Percentiles rank a stretch among this genome's conserved stretches.
Evolutionary conservation across 2,329 filamentous ascomycete species (phyloP).

Genomic region (Verticillium tricorpus): DNA sequence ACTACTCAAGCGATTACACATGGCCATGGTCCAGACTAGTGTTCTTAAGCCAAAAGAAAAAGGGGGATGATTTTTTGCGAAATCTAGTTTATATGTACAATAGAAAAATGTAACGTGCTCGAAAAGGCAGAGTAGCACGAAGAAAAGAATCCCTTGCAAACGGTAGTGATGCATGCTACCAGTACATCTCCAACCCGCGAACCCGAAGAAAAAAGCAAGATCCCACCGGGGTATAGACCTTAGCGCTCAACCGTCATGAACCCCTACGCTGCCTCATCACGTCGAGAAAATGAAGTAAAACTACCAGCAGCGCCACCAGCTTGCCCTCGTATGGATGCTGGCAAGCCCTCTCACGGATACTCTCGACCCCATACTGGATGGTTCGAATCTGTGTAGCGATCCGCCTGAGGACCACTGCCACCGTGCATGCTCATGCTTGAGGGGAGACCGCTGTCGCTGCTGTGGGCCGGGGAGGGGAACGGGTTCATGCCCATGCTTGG

Average conservation of each 20-base stretch:
- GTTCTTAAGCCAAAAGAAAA: too few species aligned
- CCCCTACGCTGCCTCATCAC: background rate
- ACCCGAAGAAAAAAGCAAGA: background rate
- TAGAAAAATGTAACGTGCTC: too few species aligned
- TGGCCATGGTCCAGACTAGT: too few species aligned
- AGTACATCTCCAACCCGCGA: background rate
- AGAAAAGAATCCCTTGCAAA: too few species aligned
- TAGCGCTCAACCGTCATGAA: background rate
- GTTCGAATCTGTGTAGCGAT: background rate
- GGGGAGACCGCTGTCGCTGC: background rate
- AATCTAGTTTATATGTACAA: too few species aligned
- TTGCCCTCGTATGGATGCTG: background rate
- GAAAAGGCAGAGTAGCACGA: too few species aligned
- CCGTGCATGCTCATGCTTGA: background rate
- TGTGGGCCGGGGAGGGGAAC: background rate
- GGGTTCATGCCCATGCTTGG: background rate
- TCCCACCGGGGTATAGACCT: background rate
- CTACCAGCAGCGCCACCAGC: background rate
- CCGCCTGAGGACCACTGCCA: background rate
- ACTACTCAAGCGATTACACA: too few species aligned
- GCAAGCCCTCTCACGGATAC: background rate
- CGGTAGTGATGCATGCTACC: too few species aligned
- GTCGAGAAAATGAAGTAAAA: background rate
- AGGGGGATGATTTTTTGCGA: too few species aligned
- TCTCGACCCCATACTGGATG: background rate